Conservation (phyloP, 1,284 basidiomycete species). For the Pulveroboletus sp. region DNA sequence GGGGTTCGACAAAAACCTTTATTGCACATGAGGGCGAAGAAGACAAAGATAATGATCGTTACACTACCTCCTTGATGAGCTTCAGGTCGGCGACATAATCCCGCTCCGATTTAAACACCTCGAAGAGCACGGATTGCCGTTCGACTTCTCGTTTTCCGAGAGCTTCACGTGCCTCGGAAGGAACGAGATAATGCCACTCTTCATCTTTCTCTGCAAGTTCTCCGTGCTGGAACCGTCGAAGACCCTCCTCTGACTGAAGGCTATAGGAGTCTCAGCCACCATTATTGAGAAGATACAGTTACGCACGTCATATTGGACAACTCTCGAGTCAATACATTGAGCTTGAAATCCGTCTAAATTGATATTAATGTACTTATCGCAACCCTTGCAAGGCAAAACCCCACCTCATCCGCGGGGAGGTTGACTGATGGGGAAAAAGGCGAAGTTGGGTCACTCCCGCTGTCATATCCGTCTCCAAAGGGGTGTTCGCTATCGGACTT, state of each 20-base stretch:
- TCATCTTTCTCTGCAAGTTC: conserved; percentile 61
- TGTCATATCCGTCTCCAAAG: conserved; percentile 18
- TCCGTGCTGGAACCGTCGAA: conserved; percentile 64
- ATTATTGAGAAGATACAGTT: conserved; percentile 19
- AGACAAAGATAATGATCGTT: not conserved
- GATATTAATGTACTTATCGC: conserved; percentile 1
- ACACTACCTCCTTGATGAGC: conserved; percentile 61
- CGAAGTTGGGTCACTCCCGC: conserved; percentile 14
- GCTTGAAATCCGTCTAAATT: conserved; percentile 32
- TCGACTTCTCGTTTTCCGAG: conserved; percentile 73
- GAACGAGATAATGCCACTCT: conserved; percentile 79
- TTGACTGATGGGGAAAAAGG: conserved; percentile 31
- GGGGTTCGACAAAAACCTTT: conserved; percentile 69
- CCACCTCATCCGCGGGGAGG: conserved; percentile 31
- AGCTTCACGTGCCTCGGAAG: conserved; percentile 62
- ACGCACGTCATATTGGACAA: conserved; percentile 59
- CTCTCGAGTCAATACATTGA: conserved; percentile 46
- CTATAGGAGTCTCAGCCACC: conserved; percentile 32
- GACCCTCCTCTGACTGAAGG: conserved; percentile 62
- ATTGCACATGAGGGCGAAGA: conserved; percentile 5
- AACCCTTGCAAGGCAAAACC: conserved; percentile 7
- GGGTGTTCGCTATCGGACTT: conserved; percentile 31
- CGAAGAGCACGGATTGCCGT: conserved; percentile 80
- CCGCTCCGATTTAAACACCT: conserved; percentile 78
- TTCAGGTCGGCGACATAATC: conserved; percentile 78